Percentiles rank a stretch among this genome's conserved stretches.
phyloP scores from a whole-genome alignment of 805 yeast genomes.

The Metschnikowia kunwiensis region DNA sequence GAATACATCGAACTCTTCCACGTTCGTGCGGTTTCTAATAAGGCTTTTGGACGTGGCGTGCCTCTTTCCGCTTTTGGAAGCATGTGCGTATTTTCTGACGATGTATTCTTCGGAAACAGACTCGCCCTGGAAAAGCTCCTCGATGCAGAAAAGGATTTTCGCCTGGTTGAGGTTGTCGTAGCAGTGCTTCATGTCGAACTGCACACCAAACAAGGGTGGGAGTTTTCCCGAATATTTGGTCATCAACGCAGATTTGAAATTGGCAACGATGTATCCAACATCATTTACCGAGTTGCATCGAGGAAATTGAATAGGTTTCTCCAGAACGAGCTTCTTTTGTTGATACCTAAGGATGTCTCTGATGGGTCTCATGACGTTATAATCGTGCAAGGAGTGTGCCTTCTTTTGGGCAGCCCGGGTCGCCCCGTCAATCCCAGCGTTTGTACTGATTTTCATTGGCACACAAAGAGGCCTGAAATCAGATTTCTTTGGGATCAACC shows the following conservation, averaged over 20 bases:
- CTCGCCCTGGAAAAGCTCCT: conserved; percentile 19
- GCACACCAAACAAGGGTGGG: conserved; percentile 49
- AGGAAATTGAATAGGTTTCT: conserved; percentile 19
- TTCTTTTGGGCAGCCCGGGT: conserved; percentile 23
- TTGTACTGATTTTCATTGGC: conserved; percentile 31
- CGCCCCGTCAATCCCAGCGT: neutral
- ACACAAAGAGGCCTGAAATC: conserved; percentile 61
- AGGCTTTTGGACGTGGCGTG: conserved; percentile 1
- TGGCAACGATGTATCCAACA: conserved; percentile 36
- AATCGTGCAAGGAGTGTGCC: conserved; percentile 33
- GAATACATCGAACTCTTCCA: conserved; percentile 17
- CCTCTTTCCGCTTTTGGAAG: neutral
- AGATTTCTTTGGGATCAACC: conserved; percentile 57
- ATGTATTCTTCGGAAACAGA: conserved; percentile 13
- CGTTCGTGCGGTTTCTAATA: conserved; percentile 14
- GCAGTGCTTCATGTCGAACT: conserved; percentile 75
- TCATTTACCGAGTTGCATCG: conserved; percentile 44
- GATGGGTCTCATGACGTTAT: conserved; percentile 44
- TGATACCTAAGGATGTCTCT: conserved; percentile 21
- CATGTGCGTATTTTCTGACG: conserved; percentile 7
- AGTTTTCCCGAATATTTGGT: conserved; percentile 14
- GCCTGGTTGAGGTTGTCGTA: conserved; percentile 66
- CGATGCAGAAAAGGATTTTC: conserved; percentile 35
- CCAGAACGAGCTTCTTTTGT: conserved; percentile 10
- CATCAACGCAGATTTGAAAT: conserved; percentile 32